These are phyloP conservation scores for Tulasnella calospora DNA, from an alignment of 768 basidiomycete genomes.

Conservation along the genomic window DNA sequence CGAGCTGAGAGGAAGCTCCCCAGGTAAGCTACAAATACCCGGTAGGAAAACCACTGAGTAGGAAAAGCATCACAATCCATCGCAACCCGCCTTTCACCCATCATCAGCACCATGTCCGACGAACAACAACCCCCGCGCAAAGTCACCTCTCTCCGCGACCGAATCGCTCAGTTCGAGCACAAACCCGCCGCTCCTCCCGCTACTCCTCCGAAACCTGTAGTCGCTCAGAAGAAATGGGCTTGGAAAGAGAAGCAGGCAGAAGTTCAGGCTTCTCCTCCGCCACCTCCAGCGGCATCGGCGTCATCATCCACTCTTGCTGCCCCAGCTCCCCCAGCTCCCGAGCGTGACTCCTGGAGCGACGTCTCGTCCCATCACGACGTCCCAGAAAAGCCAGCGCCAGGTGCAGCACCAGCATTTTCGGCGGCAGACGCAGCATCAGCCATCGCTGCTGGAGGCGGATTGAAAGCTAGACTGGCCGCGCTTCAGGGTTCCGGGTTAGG, in stretches of 20 bases:
- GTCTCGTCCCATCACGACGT: slow-evolving; percentile 9
- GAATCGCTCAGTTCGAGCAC: slow-evolving; percentile 81
- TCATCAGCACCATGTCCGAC: slow-evolving; percentile 27
- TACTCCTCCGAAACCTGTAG: slow-evolving; percentile 44
- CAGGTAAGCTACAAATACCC: slow-evolving; percentile 4
- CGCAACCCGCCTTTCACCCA: not conserved
- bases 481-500: slow-evolving; percentile 82
- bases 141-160: slow-evolving; percentile 74
- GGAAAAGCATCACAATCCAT: not conserved
- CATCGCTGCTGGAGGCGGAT: slow-evolving; percentile 52
- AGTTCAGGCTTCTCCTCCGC: slow-evolving; percentile 16
- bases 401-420: slow-evolving; percentile 15
- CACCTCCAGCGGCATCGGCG: slow-evolving; percentile 10
- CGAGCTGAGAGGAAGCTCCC: not conserved
- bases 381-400: not conserved
- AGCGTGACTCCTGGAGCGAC: slow-evolving; percentile 5
- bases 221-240: slow-evolving; percentile 50
- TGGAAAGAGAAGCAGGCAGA: slow-evolving; percentile 29
- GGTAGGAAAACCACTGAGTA: not conserved
- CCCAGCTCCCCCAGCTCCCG: not conserved
- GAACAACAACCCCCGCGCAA: slow-evolving; percentile 38
- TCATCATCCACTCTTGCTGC: slow-evolving; percentile 2
- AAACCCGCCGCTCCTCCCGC: slow-evolving; percentile 48
- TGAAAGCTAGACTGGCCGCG: slow-evolving; percentile 95
- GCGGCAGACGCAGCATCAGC: slow-evolving; percentile 17